phyloP scores from a whole-genome alignment of 805 yeast species.

The Candida coleopterorum region DNA sequence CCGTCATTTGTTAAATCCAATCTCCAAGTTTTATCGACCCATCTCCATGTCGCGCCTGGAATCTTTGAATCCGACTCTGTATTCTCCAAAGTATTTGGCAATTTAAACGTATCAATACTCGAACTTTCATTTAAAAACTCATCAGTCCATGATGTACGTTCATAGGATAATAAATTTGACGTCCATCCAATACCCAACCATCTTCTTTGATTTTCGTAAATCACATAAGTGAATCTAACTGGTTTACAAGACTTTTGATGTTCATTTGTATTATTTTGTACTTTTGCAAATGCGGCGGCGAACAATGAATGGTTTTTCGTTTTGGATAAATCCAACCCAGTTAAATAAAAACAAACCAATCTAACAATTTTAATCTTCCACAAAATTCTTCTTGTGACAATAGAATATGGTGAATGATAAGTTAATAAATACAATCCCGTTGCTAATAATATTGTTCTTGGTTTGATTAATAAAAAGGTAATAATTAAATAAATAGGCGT shows the following conservation, averaged over 20 bases:
- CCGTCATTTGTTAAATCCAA: conserved; percentile 87
- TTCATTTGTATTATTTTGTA: conserved; percentile 30
- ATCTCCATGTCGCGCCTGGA: conserved; percentile 79
- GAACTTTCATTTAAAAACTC: conserved; percentile 86
- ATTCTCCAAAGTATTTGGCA: conserved; percentile 56
- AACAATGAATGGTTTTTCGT: conserved; percentile 43
- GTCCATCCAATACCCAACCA: conserved; percentile 99
- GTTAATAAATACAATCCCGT: conserved; percentile 62
- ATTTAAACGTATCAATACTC: conserved; percentile 68
- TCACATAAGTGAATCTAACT: conserved; percentile 83
- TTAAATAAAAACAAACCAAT: conserved; percentile 68
- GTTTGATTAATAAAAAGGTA: conserved; percentile 64
- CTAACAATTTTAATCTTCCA: conserved; percentile 81
- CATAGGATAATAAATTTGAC: conserved; percentile 81
- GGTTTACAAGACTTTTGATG: conserved; percentile 29
- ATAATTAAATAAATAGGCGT: conserved; percentile 79
- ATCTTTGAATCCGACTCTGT: conserved; percentile 24
- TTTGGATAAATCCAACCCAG: conserved; percentile 74
- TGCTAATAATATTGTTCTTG: conserved; percentile 58
- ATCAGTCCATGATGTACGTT: conserved; percentile 96
- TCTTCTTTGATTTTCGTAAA: conserved; percentile 91
- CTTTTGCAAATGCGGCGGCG: conserved; percentile 53
- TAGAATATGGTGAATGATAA: conserved; percentile 81
- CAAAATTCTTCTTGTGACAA: conserved; percentile 74
- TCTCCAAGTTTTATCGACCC: conserved; percentile 94